Evolutionary conservation across 192 early-diverging fungal species (phyloP), one percentile per base, ranked within the genome.

Genomic region (Backusella psychrophila): DNA sequence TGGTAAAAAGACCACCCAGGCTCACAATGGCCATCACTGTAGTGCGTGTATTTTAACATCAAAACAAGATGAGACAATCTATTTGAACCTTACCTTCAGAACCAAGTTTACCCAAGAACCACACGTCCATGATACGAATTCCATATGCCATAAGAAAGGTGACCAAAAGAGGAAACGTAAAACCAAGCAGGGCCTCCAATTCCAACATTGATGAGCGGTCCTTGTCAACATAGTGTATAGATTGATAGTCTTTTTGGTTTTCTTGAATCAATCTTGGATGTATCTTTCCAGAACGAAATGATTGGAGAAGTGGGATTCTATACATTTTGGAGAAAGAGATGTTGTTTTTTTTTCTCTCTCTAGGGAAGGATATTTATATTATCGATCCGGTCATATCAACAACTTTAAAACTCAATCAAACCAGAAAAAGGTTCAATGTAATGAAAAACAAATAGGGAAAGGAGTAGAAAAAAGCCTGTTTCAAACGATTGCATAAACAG

Each of bases 11-110:
- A 42, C 35, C 41, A 19, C 74, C 74, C 3, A 80, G 53, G 72
- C 74, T 66, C 31, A 49, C 69, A 33, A 74, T 74, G 5, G 78
- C 78, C 46, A 80, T 53, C 5, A 36, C 78, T 80, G 41, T 29
- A 17, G 7, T 39, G 3, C 11, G 3, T 11, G 11, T 38, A 11
- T 39, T 39, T 9, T 5, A 75, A 14, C 26, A 33, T 33, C 33
- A 33, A 33, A 33, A 26, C 6, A 21, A 17, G 9, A 11, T 17
- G 1, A 34, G 34, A 12, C 17, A 29, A 14, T 23, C 21, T 14
- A 33, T 33, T 33, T 33, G 33, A 33, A 33, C 46, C 31, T 65
- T 59, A 75, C 73, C 53, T 71, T 72, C 52, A 26, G 75, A 69
- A 26, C 71, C 71, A 21, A 66, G 17, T 33, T 68, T 76, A 6